These are phyloP conservation scores for Candida maris DNA, from an alignment of 805 yeast species.

Conservation along the genomic window DNA sequence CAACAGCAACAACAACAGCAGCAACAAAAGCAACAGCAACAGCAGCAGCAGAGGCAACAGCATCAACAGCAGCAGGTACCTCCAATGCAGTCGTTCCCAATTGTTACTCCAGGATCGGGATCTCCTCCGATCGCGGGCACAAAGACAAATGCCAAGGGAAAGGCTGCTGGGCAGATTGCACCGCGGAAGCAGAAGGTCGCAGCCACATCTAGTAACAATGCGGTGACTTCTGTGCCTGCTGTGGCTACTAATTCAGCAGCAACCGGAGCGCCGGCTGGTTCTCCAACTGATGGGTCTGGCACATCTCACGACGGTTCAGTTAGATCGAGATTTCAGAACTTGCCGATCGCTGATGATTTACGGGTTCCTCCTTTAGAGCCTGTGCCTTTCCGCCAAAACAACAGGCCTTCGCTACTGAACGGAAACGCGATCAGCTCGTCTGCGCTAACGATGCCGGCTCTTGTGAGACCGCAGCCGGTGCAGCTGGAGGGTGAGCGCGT, in stretches of 20 bases:
- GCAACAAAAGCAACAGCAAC: constrained; percentile 12
- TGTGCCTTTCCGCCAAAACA: constrained; percentile 53
- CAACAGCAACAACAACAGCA: constrained; percentile 8
- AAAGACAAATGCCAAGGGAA: constrained; percentile 7
- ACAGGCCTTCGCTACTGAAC: constrained; percentile 79
- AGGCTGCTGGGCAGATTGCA: constrained; percentile 10
- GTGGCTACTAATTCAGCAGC: constrained; percentile 44
- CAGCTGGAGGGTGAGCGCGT: constrained; percentile 82
- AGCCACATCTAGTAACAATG: constrained; percentile 7
- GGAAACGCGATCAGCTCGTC: constrained; percentile 76
- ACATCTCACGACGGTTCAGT: constrained; percentile 34
- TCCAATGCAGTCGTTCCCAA: constrained; percentile 2
- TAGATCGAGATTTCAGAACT: constrained; percentile 57
- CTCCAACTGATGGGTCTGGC: constrained; percentile 14
- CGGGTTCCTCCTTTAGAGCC: constrained; percentile 65
- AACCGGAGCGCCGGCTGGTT: constrained; percentile 40
- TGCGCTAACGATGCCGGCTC: constrained; percentile 71
- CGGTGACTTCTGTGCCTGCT: constrained; percentile 17
- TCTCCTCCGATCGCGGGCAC: constrained; percentile 3
- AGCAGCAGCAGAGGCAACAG: constrained; percentile 13
- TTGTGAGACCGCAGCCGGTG: constrained; percentile 71
- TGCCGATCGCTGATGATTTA: constrained; percentile 68
- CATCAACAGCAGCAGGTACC: constrained; percentile 6
- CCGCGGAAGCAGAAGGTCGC: constrained; percentile 17
- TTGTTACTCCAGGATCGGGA: background rate